Percentiles rank a stretch among this genome's conserved stretches.
phyloP scores from a whole-genome alignment of 352 stramenopile species.

The Globisporangium ultimum region DNA sequence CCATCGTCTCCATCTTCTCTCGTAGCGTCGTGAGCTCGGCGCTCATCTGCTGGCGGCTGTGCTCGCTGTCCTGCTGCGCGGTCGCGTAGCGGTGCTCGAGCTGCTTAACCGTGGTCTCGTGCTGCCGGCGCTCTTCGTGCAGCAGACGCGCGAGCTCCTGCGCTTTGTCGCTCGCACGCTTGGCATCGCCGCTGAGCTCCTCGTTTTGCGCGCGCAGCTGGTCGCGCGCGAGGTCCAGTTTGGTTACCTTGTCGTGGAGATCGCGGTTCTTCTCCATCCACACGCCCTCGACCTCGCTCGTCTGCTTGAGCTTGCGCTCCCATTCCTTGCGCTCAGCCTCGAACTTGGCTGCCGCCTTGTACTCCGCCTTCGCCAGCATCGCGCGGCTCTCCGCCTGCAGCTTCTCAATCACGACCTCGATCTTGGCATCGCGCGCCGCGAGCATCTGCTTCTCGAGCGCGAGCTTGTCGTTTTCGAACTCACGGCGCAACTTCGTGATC shows the following conservation, averaged over 20 bases:
- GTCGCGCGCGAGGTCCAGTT: slow-evolving; percentile 45
- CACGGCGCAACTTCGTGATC: slow-evolving; percentile 43
- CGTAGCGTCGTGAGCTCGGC: slow-evolving; percentile 38
- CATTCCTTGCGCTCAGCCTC: slow-evolving; percentile 61
- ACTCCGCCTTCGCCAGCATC: slow-evolving; percentile 50
- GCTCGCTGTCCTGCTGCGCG: slow-evolving; percentile 38
- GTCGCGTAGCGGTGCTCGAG: slow-evolving; percentile 42
- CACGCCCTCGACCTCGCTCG: slow-evolving; percentile 70
- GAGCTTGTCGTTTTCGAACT: slow-evolving; percentile 57
- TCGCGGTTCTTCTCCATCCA: slow-evolving; percentile 87
- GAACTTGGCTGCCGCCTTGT: slow-evolving; percentile 40
- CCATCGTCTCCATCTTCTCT: slow-evolving; percentile 39
- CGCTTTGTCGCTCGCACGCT: slow-evolving; percentile 43
- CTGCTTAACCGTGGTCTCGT: slow-evolving; percentile 36
- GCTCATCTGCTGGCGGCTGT: slow-evolving; percentile 37
- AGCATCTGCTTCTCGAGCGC: slow-evolving; percentile 71
- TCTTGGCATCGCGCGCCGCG: slow-evolving; percentile 67
- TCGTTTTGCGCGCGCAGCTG: slow-evolving; percentile 46
- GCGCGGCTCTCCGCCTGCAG: slow-evolving; percentile 65
- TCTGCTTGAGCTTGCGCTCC: slow-evolving; percentile 74
- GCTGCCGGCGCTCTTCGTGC: slow-evolving; percentile 54
- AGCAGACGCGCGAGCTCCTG: slow-evolving; percentile 49
- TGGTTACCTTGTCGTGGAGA: slow-evolving; percentile 62
- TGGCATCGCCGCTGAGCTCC: slow-evolving; percentile 34
- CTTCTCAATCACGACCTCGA: slow-evolving; percentile 80